phyloP scores from a whole-genome alignment of 1,139 yeast species.

The Trichomonascaceae sp. region DNA sequence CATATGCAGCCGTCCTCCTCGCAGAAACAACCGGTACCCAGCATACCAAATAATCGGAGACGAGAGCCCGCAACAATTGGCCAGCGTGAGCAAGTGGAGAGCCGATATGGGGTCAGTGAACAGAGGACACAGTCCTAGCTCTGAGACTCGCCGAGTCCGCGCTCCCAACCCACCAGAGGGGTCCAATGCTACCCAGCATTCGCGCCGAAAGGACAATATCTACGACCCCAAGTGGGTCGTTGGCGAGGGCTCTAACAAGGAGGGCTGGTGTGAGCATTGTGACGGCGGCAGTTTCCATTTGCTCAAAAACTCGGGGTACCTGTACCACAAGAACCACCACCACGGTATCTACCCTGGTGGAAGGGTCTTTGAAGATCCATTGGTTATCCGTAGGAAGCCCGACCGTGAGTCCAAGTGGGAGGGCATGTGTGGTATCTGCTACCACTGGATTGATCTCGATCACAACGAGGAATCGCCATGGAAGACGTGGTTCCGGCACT shows the following conservation, averaged over 20 bases:
- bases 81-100: neutral
- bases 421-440: conserved; percentile 21
- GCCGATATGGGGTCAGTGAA: too few species aligned
- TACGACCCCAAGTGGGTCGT: conserved; percentile 17
- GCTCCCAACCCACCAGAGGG: neutral
- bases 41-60: conserved; percentile 11
- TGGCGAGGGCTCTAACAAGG: conserved; percentile 12
- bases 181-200: neutral
- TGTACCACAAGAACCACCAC: conserved; percentile 21
- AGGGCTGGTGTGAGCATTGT: conserved; percentile 21
- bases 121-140: neutral
- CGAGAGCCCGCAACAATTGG: neutral
- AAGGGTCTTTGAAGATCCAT: conserved; percentile 18
- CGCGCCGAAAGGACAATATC: conserved; percentile 8
- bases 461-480: conserved; percentile 16
- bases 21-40: conserved; percentile 15
- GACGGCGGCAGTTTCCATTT: conserved; percentile 13
- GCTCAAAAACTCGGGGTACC: conserved; percentile 19
- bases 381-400: conserved; percentile 16
- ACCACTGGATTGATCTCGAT: conserved; percentile 20
- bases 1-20: conserved; percentile 15
- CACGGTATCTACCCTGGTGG: conserved; percentile 21
- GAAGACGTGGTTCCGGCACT: conserved; percentile 22
- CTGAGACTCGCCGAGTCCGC: neutral
- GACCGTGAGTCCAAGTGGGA: conserved; percentile 19